Conservation (phyloP, 768 basidiomycete genomes). For the Mycena galopus region DNA sequence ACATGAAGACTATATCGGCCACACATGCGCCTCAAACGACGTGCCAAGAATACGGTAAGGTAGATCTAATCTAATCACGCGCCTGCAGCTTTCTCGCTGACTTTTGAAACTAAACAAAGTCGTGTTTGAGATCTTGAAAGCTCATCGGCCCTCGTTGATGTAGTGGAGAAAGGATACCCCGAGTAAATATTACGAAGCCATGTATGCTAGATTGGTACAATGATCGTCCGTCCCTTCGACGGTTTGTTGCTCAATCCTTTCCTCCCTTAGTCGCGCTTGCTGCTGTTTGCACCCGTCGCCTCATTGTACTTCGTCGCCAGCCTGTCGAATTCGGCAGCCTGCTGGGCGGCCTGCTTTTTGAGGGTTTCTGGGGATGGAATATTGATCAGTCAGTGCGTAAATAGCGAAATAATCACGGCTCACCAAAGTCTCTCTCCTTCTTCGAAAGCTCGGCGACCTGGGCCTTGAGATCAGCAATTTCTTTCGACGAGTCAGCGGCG, state of each 20-base stretch:
- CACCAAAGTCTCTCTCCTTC: conserved; percentile 79
- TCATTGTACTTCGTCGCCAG: conserved; percentile 84
- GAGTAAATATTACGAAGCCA: conserved; percentile 10
- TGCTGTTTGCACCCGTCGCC: conserved; percentile 67
- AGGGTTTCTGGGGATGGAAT: conserved; percentile 67
- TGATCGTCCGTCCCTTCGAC: background rate
- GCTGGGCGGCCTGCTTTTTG: conserved; percentile 86
- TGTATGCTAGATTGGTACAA: conserved; percentile 29
- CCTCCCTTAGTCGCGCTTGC: conserved; percentile 64
- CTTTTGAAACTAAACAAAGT: too few species aligned
- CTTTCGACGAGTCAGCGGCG: conserved; percentile 60
- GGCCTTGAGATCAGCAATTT: conserved; percentile 78
- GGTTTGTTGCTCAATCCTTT: too few species aligned
- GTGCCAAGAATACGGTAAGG: too few species aligned
- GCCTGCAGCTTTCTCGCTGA: too few species aligned
- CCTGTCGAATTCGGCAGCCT: conserved; percentile 85
- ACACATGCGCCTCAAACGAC: conserved; percentile 5
- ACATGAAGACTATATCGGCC: conserved; percentile 5
- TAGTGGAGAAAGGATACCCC: conserved; percentile 1
- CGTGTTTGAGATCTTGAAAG: too few species aligned
- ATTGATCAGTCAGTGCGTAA: background rate
- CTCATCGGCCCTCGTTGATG: too few species aligned
- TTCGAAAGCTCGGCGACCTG: conserved; percentile 70
- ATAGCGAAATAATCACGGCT: conserved; percentile 33
- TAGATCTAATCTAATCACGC: too few species aligned